A percentile compares a stretch with the other conserved stretches of the same genome.
These are phyloP conservation scores for Microsporum canis DNA, from an alignment of 2,329 filamentous ascomycete genomes.

Conservation along the genomic window DNA sequence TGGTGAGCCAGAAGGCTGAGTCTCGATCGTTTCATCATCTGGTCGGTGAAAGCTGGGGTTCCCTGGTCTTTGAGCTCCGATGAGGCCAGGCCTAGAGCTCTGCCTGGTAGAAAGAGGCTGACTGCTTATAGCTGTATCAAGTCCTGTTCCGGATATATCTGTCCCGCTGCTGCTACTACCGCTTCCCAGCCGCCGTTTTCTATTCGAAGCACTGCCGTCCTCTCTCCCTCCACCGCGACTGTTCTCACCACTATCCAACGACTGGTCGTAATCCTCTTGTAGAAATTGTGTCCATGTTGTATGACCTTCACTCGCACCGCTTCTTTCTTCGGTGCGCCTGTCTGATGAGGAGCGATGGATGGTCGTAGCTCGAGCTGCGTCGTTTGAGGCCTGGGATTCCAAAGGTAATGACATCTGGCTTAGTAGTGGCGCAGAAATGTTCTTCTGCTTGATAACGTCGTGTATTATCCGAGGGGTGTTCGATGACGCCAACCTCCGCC, in stretches of 20 bases:
- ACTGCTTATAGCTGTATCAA: neutral
- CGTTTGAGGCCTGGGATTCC: neutral
- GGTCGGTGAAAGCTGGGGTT: constrained; percentile 20
- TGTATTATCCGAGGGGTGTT: neutral
- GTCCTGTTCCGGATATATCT: neutral
- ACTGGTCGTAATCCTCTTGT: constrained; percentile 1
- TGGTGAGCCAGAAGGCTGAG: constrained; percentile 24
- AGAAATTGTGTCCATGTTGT: constrained; percentile 11
- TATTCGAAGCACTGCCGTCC: neutral
- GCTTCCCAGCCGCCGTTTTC: constrained; percentile 9
- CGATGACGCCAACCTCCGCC: constrained; percentile 26
- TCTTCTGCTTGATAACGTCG: neutral
- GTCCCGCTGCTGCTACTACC: neutral
- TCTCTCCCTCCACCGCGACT: neutral
- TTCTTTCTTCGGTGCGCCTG: neutral
- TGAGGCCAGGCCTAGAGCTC: neutral
- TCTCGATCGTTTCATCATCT: constrained; percentile 13
- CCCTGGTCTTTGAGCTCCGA: neutral
- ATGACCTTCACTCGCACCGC: neutral
- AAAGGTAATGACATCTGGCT: neutral
- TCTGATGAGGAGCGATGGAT: neutral
- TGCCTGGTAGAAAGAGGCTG: neutral
- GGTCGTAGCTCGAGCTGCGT: neutral
- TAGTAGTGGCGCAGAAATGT: neutral
- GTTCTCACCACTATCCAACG: neutral